These are phyloP conservation scores for Trichoderma koningii DNA, from an alignment of 2,329 filamentous ascomycete species.

Conservation along the genomic window DNA sequence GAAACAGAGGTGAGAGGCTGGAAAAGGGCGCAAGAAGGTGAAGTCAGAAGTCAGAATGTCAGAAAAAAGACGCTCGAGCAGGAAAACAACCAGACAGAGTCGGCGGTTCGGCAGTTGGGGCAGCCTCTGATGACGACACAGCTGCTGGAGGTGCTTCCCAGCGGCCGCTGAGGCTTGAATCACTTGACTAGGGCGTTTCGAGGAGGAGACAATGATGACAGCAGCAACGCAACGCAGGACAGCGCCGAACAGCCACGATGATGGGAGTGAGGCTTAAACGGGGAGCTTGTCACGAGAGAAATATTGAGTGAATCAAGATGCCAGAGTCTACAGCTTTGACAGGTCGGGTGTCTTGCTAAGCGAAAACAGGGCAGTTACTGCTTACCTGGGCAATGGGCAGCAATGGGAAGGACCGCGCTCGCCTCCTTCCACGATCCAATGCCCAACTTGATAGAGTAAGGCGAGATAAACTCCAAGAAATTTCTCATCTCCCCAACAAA, in stretches of 20 bases:
- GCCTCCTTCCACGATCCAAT: too few relatives aligned
- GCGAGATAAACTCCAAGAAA: background rate
- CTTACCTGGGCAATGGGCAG: background rate
- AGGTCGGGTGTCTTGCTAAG: background rate
- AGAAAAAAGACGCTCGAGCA: background rate
- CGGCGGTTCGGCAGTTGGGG: background rate
- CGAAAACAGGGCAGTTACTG: background rate
- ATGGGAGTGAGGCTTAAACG: too few relatives aligned
- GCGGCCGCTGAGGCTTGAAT: slow-evolving; percentile 11
- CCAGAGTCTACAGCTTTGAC: background rate
- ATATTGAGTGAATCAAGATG: too few relatives aligned
- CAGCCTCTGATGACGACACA: slow-evolving; percentile 12
- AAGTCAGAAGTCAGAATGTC: background rate
- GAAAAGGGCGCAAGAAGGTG: background rate
- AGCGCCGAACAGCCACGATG: too few relatives aligned
- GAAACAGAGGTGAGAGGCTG: background rate
- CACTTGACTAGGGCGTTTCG: background rate
- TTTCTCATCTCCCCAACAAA: background rate
- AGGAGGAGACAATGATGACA: background rate
- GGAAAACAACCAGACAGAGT: background rate
- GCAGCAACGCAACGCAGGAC: background rate
- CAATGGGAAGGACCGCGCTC: background rate
- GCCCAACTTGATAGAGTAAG: too few relatives aligned
- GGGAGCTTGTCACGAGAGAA: too few relatives aligned
- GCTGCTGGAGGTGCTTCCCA: background rate